Conservation (phyloP, 352 stramenopile genomes). For the Pythium sukuiense region DNA sequence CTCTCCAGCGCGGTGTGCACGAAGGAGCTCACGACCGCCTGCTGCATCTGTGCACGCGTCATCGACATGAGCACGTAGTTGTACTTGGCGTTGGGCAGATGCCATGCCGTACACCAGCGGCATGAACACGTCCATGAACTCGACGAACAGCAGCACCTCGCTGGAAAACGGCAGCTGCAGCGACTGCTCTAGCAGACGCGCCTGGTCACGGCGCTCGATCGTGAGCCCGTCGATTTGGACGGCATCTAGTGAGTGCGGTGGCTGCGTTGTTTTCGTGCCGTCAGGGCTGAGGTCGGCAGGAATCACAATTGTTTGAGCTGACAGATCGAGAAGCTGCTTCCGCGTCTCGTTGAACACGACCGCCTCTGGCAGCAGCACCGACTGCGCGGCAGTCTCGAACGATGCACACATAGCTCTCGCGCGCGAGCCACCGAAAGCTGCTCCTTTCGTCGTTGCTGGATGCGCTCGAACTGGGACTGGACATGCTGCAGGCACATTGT, state of each 20-base stretch:
- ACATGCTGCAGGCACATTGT: conserved; percentile 19
- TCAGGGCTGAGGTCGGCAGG: not conserved
- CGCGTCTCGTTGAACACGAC: not conserved
- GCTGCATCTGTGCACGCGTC: not conserved
- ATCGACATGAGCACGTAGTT: conserved; percentile 9
- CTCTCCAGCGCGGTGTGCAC: conserved; percentile 37
- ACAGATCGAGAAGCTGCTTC: conserved; percentile 9
- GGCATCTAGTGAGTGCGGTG: not conserved
- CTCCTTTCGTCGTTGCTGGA: too few relatives aligned
- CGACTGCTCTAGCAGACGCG: conserved; percentile 21
- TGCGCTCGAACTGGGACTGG: not conserved
- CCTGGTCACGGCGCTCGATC: conserved; percentile 17
- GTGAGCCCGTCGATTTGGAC: conserved; percentile 12
- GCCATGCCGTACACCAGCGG: conserved; percentile 10
- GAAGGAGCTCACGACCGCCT: conserved; percentile 12
- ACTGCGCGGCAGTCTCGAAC: conserved; percentile 4
- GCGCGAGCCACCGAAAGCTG: not conserved
- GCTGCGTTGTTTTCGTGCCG: not conserved
- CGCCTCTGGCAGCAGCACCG: conserved; percentile 5
- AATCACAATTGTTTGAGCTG: not conserved
- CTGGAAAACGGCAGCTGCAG: conserved; percentile 23
- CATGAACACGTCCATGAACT: conserved; percentile 25
- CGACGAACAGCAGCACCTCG: conserved; percentile 28
- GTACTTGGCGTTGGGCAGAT: conserved; percentile 16
- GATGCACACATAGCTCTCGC: not conserved